Percentiles rank a stretch among this genome's conserved stretches.
Evolutionary conservation across 805 yeast species (phyloP).

Genomic region (Candida boidinii): DNA sequence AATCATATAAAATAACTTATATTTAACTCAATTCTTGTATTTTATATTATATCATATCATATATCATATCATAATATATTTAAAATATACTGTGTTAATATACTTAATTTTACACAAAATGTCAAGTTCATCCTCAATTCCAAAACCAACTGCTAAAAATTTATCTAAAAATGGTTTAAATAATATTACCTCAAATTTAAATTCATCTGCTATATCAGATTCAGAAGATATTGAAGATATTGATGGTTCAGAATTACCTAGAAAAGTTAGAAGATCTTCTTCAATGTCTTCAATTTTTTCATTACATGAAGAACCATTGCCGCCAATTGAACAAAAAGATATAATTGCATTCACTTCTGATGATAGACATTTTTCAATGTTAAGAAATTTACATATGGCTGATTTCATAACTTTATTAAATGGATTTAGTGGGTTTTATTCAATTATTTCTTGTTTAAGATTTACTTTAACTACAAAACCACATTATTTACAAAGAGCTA

Average conservation of each 20-base stretch:
- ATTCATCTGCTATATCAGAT: slow-evolving; percentile 19
- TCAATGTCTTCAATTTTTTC: slow-evolving; percentile 35
- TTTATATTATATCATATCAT: too few relatives aligned
- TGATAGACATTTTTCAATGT: slow-evolving; percentile 75
- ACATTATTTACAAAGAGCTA: slow-evolving; percentile 78
- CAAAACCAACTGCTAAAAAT: too few relatives aligned
- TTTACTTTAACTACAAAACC: slow-evolving; percentile 63
- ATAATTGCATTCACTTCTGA: slow-evolving; percentile 76
- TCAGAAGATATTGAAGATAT: slow-evolving; percentile 13
- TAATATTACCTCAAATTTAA: too few relatives aligned
- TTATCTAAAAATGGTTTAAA: too few relatives aligned
- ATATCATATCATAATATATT: too few relatives aligned
- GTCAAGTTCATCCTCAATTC: too few relatives aligned
- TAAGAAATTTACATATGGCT: slow-evolving; percentile 87
- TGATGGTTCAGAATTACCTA: neutral
- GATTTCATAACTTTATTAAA: slow-evolving; percentile 92
- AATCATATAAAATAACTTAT: too few relatives aligned
- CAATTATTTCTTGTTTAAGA: slow-evolving; percentile 78
- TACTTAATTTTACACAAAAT: too few relatives aligned
- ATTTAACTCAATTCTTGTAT: too few relatives aligned
- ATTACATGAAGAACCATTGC: slow-evolving; percentile 51
- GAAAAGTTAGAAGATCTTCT: slow-evolving; percentile 21
- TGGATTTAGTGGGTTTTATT: slow-evolving; percentile 89
- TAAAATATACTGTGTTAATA: too few relatives aligned
- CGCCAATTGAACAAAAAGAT: slow-evolving; percentile 60